Base-by-base conservation (phyloP, 148 eudicot species). In the Rheum nobile region DNA sequence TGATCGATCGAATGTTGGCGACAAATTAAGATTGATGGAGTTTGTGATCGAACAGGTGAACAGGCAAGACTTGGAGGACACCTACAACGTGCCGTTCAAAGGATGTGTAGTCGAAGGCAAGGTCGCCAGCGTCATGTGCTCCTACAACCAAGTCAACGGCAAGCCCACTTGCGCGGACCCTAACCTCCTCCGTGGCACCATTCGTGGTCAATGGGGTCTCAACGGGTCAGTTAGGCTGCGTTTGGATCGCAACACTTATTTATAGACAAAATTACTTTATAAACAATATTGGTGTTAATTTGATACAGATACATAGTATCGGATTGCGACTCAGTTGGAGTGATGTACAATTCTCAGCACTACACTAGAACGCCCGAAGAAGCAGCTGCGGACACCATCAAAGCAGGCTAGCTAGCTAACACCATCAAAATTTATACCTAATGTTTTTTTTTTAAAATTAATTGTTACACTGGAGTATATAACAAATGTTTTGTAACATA, bases 81-180 rank as follows among this genome's bases (percentile, higher is more conserved):
- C 97, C 63, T 94, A 89, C 73, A 80, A 94, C 73, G 97, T 94
- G n/a, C 98, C 98, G 4, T 94, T 94, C 67, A 89, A 85, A 75
- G 97, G 91, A 13, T 94, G 98, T 86, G 98, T 94, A 9, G n/a
- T 44, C 39, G 91, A 94, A 65, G 98, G 98, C 22, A 84, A 75
- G 24, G 98, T 94, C 2, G 98, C 97, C 0, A 91, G 98, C 80
- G 93, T 94, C 0, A 94, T 94, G 98, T 94, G 98, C 77, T 94
- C 98, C 0, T 94, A 94, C 85, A 94, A 94, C 78, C 92, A 94
- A 75, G 97, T 94, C 11, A 94, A 94, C 79, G 97, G 98, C 21
- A 91, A 83, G 74, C 98, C 98, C 57, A 89, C 93, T 39, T 94
- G 98, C 77, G 98, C 98, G 10, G 98, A 94, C 77, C 76, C 93